Conservation (phyloP, 345 rosid species). For the Raphanus raphanistrum region DNA sequence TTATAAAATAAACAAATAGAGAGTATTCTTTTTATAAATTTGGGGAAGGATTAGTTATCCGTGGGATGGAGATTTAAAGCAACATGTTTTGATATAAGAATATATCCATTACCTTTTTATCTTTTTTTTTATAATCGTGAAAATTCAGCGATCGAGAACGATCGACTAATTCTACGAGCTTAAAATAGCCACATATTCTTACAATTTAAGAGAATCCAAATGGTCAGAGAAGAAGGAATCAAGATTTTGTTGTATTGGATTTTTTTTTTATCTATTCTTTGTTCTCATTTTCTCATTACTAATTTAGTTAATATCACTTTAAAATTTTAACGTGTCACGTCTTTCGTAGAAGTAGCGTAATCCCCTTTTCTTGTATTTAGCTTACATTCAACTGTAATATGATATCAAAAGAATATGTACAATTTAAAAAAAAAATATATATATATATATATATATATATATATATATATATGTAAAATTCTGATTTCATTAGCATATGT, state of each 20-base stretch:
- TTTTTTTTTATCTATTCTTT: background rate
- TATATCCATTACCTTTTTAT: constrained; percentile 17
- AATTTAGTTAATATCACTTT: constrained; percentile 14
- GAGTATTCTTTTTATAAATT: background rate
- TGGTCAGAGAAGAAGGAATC: too few relatives aligned
- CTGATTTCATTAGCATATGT: background rate
- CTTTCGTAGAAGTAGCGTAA: constrained; percentile 7
- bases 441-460: too few relatives aligned
- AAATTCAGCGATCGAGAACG: too few relatives aligned
- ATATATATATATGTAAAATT: background rate
- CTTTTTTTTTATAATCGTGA: too few relatives aligned
- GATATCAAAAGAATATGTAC: background rate
- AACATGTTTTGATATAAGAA: constrained; percentile 13
- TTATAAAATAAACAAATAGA: too few relatives aligned
- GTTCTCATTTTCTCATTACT: constrained; percentile 9
- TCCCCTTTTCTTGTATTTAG: background rate
- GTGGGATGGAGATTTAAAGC: constrained; percentile 39
- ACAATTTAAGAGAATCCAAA: too few relatives aligned
- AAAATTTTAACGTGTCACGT: constrained; percentile 16
- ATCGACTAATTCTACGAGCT: too few relatives aligned
- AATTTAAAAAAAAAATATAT: too few relatives aligned
- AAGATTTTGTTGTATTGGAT: too few relatives aligned
- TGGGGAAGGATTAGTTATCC: constrained; percentile 15
- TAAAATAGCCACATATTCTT: too few relatives aligned
- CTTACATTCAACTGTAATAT: background rate